Base-by-base conservation (phyloP, 257 asterid genomes). In the Ligustrum vulgare region DNA sequence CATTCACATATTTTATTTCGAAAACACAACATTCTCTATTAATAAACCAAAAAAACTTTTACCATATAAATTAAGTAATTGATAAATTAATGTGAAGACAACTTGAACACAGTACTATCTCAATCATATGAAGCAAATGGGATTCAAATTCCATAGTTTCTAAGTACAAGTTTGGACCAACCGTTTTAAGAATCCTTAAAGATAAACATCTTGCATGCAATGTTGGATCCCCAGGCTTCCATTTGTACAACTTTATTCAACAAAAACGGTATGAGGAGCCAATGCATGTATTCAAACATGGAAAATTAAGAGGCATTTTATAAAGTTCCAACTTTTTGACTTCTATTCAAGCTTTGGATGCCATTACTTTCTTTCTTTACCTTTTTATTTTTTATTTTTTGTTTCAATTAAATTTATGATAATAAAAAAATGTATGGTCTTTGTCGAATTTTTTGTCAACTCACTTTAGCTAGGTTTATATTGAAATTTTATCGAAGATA, bases 151-250 rank as follows among this genome's bases (percentile, higher is more conserved):
- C 31, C 31, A 28, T 28, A 28, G 31, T 28, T 28, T 35, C 31
- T 32, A 78, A 28, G 80, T 81, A 81, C 85, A 78, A 81, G 71
- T 74, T 81, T 41, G 69, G 80, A 74, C 79, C 49, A n/a, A 66
- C 33, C 78, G 39, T 77, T 39, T 56, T 37, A 78, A 28, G 84
- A 83, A 80, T 80, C 82, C 81, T 75, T 67, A 80, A 83, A 75
- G n/a, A n/a, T n/a, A 78, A 81, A 80, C 87, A 83, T 81, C 87
- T 83, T 80, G 87, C 83, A 80, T 36, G 84, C 84, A 82, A 45
- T 73, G 81, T 69, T 64, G 51, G 79, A 79, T 74, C 82, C 79
- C 74, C 15, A 66, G 23, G 63, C 20, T 75, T 72, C 1, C 72
- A 8, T 78, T 78, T 20, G 43, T 36, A 75, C 41, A 34, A 49